Evolutionary conservation across 1,139 yeast genomes (phyloP).

Genomic region (Geotrichum restrictum): DNA sequence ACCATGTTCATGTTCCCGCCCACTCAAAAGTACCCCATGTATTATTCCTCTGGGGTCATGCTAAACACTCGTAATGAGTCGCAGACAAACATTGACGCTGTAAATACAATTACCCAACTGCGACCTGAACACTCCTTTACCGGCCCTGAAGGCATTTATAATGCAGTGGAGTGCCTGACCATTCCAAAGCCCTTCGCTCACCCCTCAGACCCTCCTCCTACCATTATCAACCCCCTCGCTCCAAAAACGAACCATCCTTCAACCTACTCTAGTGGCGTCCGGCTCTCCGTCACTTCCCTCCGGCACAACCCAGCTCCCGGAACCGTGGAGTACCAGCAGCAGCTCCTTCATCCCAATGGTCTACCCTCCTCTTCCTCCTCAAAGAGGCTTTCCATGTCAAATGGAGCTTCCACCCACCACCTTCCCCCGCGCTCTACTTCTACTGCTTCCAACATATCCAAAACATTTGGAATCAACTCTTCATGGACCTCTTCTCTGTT

Average conservation of each 20-base stretch:
- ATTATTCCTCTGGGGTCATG: constrained; percentile 15
- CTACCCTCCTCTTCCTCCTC: background rate
- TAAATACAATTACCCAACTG: constrained; percentile 29
- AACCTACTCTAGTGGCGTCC: constrained; percentile 32
- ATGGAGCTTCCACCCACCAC: background rate
- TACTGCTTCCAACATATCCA: background rate
- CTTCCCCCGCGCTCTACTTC: background rate
- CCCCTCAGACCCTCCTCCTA: constrained; percentile 39
- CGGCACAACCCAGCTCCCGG: constrained; percentile 18
- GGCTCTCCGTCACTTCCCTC: constrained; percentile 25
- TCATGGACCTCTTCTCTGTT: constrained; percentile 8
- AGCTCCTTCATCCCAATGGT: constrained; percentile 9
- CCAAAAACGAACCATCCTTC: constrained; percentile 34
- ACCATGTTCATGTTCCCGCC: constrained; percentile 20
- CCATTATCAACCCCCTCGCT: constrained; percentile 38
- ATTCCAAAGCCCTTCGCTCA: constrained; percentile 40
- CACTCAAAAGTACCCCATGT: constrained; percentile 15
- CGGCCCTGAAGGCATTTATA: constrained; percentile 36
- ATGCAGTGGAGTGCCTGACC: constrained; percentile 34
- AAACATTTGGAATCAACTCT: constrained; percentile 2
- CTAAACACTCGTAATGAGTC: constrained; percentile 12
- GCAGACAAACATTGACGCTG: constrained; percentile 32
- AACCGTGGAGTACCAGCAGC: constrained; percentile 12
- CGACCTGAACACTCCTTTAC: constrained; percentile 27
- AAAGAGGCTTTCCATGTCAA: background rate